A percentile compares a stretch with the other conserved stretches of the same genome.
These are phyloP conservation scores for Lipomyces spencermartinsiae DNA, from an alignment of 805 yeast species.

Conservation along the genomic window DNA sequence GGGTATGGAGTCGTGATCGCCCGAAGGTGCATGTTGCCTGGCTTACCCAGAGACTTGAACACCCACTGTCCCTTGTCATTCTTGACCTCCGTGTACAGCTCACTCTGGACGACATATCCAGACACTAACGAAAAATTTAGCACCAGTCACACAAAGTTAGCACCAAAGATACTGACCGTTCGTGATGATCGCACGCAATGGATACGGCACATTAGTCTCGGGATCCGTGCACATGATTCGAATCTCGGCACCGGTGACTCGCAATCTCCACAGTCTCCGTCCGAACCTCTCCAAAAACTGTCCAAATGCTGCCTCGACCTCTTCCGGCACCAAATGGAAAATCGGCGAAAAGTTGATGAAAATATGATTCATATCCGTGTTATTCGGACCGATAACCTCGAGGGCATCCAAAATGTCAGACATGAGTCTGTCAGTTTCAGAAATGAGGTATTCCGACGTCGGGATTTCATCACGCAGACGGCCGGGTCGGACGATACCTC, in stretches of 20 bases:
- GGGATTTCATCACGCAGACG: slow-evolving; percentile 91
- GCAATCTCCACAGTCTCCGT: slow-evolving; percentile 92
- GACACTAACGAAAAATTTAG: slow-evolving; percentile 58
- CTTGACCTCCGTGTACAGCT: slow-evolving; percentile 91
- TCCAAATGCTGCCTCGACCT: slow-evolving; percentile 97
- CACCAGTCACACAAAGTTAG: not conserved
- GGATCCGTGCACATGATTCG: slow-evolving; percentile 95
- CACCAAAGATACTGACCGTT: slow-evolving; percentile 51
- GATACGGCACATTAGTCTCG: slow-evolving; percentile 85
- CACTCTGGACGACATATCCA: slow-evolving; percentile 96
- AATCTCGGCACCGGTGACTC: slow-evolving; percentile 97
- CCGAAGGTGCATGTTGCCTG: slow-evolving; percentile 97
- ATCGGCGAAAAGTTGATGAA: slow-evolving; percentile 96
- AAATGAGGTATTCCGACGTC: slow-evolving; percentile 90
- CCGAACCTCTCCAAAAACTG: slow-evolving; percentile 98
- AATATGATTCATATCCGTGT: slow-evolving; percentile 95
- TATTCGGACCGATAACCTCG: slow-evolving; percentile 91
- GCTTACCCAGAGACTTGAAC: slow-evolving; percentile 87
- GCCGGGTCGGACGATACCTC: slow-evolving; percentile 97
- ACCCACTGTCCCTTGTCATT: slow-evolving; percentile 95
- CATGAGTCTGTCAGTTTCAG: slow-evolving; percentile 96
- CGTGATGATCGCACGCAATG: slow-evolving; percentile 94
- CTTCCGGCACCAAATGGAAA: slow-evolving; percentile 91
- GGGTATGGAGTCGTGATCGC: slow-evolving; percentile 96
- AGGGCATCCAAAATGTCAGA: slow-evolving; percentile 93